Base-by-base conservation (phyloP, 768 basidiomycete genomes). In the Suillus luteus region DNA sequence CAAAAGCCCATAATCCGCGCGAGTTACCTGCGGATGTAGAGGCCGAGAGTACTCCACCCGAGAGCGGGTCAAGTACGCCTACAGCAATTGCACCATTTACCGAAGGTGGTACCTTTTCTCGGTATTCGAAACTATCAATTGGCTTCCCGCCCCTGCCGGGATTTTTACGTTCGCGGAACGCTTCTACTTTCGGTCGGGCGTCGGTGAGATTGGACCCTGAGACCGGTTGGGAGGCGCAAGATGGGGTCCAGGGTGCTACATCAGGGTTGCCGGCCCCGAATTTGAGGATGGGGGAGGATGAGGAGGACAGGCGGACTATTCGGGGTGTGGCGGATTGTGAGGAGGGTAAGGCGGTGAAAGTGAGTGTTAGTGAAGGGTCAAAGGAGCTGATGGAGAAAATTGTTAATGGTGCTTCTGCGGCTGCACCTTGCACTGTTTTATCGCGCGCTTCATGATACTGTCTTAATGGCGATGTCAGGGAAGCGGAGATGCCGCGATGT, bases 131-230 rank as follows among this genome's bases (percentile, higher is more conserved):
- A 59, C 67, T 75, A 54, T 73, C 76, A 58, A 82, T 87, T 68
- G 85, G 81, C 66, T 82, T 90, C 66, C 82, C 84, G 55, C 85
- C 88, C 6, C 81, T 91, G 44, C 80, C 88, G 52, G 87, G 84
- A 35, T 85, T 90, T 72, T 78, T 87, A 61, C 84, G 89, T 43
- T 78, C 82, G 24, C 85, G 88, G 57, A 83, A 89, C 71, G 82
- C 86, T 37, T 84, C 86, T 22, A 79, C 71, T 58, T 62, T 68
- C 59, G 70, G 71, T 24, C 72, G 67, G 24, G 60, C 71, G 35
- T 69, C 71, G 44, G 66, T 65, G 43, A 76, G 70, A 67, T 43
- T 41, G 38, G 60, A 57, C 33, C 68, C 66, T 61, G 73, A 74
- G 49, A 58, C 62, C 37, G 66, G 62, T 15, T 73, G 66, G 58